Conservation (phyloP, 2,329 filamentous ascomycete species). For the Teratosphaeria gauchensis region DNA sequence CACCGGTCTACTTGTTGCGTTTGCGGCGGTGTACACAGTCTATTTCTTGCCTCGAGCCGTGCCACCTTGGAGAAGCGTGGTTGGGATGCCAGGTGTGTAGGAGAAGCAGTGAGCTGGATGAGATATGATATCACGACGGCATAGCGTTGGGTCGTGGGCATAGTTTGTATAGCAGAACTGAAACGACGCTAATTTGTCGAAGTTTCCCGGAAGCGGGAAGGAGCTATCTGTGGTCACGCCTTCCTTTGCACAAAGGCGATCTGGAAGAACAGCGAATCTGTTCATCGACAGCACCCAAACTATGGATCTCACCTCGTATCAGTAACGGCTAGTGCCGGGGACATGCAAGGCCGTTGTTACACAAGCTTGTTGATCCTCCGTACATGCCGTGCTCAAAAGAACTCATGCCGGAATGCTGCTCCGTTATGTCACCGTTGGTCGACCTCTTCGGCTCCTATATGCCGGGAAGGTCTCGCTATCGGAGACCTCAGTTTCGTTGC, state of each 20-base stretch:
- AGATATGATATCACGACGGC: neutral
- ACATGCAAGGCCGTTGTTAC: neutral
- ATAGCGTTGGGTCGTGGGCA: neutral
- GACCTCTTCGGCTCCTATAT: neutral
- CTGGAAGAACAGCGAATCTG: too few species aligned
- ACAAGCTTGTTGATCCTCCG: neutral
- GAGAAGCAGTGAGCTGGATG: neutral
- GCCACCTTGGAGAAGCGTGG: constrained; percentile 30
- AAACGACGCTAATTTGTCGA: neutral
- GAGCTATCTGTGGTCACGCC: neutral
- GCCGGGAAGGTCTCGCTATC: neutral
- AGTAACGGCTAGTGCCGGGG: neutral
- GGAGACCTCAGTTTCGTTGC: neutral
- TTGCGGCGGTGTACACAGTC: constrained; percentile 34
- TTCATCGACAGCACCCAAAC: too few species aligned
- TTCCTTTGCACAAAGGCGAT: too few species aligned
- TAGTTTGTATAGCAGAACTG: neutral
- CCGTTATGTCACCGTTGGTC: neutral
- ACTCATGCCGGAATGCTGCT: neutral
- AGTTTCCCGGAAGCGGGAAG: neutral
- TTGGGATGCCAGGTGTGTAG: constrained; percentile 38
- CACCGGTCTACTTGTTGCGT: constrained; percentile 41
- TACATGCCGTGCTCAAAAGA: neutral
- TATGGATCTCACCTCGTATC: too few species aligned
- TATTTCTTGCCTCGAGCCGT: constrained; percentile 41